Percentiles rank a stretch among this genome's conserved stretches.
These are phyloP conservation scores for Cotoneaster glaucophyllus DNA, from an alignment of 306 rosid species.

Conservation along the genomic window DNA sequence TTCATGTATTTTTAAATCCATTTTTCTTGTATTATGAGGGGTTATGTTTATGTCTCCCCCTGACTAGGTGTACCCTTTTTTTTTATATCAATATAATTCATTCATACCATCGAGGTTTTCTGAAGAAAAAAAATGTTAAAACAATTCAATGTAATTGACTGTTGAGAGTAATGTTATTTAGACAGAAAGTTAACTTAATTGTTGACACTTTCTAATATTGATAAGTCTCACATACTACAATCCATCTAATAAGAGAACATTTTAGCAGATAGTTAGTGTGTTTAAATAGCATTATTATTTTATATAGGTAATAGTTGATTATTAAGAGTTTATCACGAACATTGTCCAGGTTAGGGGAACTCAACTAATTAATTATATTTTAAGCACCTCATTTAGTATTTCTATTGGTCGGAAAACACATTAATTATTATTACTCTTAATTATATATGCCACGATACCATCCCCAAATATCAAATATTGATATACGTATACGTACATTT, in stretches of 20 bases:
- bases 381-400: background rate
- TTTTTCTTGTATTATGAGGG: too few relatives aligned
- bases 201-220: background rate
- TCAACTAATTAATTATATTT: too few relatives aligned
- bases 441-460: background rate
- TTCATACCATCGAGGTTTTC: too few relatives aligned
- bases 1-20: too few relatives aligned
- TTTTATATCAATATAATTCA: too few relatives aligned
- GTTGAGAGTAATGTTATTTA: too few relatives aligned
- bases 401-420: background rate
- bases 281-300: background rate
- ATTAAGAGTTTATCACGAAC: background rate
- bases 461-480: background rate
- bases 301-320: background rate
- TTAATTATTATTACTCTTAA: background rate
- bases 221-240: background rate
- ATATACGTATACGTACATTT: too few relatives aligned
- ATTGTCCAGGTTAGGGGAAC: background rate
- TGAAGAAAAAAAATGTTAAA: too few relatives aligned
- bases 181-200: background rate
- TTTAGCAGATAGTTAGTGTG: too few relatives aligned
- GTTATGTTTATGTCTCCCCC: too few relatives aligned
- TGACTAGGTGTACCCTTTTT: too few relatives aligned
- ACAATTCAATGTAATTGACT: too few relatives aligned
- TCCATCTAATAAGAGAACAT: background rate